A percentile compares a stretch with the other conserved stretches of the same genome.
These are phyloP conservation scores for Malassezia yamatoensis DNA, from an alignment of 1,284 basidiomycete genomes.

Conservation along the genomic window DNA sequence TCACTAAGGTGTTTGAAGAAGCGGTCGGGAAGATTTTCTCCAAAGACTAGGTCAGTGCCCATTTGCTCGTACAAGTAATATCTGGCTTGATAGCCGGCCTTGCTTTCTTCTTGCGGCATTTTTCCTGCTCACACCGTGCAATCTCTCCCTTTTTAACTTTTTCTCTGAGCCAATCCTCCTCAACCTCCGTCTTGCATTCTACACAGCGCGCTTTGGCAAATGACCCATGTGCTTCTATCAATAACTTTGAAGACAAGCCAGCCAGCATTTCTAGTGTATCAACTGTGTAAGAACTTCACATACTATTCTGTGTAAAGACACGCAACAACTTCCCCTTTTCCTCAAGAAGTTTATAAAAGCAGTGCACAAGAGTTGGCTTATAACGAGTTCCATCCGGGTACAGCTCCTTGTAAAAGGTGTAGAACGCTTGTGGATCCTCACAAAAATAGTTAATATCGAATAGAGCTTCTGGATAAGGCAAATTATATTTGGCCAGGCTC, in stretches of 20 bases:
- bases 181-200: slow-evolving; percentile 25
- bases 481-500: slow-evolving; percentile 52
- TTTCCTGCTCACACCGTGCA: slow-evolving; percentile 27
- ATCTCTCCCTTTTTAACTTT: slow-evolving; percentile 30
- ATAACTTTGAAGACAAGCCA: slow-evolving; percentile 62
- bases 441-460: slow-evolving; percentile 53
- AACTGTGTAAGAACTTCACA: slow-evolving; percentile 52
- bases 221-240: slow-evolving; percentile 89
- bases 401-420: slow-evolving; percentile 60
- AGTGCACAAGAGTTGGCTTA: slow-evolving; percentile 76
- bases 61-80: slow-evolving; percentile 31
- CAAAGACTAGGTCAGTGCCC: slow-evolving; percentile 26
- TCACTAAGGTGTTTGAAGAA: slow-evolving; percentile 47
- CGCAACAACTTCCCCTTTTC: slow-evolving; percentile 60
- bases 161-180: slow-evolving; percentile 28
- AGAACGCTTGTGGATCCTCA: slow-evolving; percentile 48
- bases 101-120: slow-evolving; percentile 14
- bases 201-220: slow-evolving; percentile 40
- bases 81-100: slow-evolving; percentile 43
- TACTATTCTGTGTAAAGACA: slow-evolving; percentile 63
- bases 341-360: slow-evolving; percentile 70
- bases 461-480: slow-evolving; percentile 55
- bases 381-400: slow-evolving; percentile 66
- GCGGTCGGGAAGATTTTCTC: slow-evolving; percentile 36
- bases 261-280: slow-evolving; percentile 83